phyloP scores from a whole-genome alignment of 2,329 filamentous ascomycete species.

The Diaporthe ampelina region DNA sequence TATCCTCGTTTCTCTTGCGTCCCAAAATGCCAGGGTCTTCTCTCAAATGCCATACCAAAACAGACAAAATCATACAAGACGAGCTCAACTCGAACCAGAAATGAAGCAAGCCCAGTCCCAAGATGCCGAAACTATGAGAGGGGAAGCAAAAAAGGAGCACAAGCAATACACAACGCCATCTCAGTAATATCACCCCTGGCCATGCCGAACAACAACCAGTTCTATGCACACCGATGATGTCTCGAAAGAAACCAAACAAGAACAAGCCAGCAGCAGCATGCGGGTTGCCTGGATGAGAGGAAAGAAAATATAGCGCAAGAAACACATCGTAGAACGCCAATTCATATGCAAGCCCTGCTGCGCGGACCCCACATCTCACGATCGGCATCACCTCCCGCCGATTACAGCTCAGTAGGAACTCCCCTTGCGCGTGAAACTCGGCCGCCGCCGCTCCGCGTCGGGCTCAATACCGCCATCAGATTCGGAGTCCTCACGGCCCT shows the following conservation, averaged over 20 bases:
- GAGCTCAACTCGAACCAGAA: slow-evolving; percentile 29
- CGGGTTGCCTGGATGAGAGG: not conserved
- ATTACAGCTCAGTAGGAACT: slow-evolving; percentile 57
- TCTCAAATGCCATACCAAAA: slow-evolving; percentile 10
- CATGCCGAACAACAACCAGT: slow-evolving; percentile 23
- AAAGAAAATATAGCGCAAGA: not conserved
- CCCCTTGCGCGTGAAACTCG: slow-evolving; percentile 51
- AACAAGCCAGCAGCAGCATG: slow-evolving; percentile 10
- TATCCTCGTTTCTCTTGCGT: slow-evolving; percentile 12
- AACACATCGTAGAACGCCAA: slow-evolving; percentile 30
- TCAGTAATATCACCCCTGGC: slow-evolving; percentile 21
- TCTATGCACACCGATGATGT: slow-evolving; percentile 21
- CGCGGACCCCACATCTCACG: not conserved
- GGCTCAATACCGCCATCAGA: slow-evolving; percentile 39
- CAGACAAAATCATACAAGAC: slow-evolving; percentile 14
- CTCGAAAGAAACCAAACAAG: not conserved
- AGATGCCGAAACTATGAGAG: not conserved
- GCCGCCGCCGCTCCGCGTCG: slow-evolving; percentile 4
- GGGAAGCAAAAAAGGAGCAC: not conserved
- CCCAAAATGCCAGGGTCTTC: not conserved
- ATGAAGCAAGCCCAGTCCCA: not conserved
- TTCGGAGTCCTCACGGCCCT: slow-evolving; percentile 55
- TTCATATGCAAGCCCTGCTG: slow-evolving; percentile 34
- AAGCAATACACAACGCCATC: not conserved
- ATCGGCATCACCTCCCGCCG: not conserved